These are phyloP conservation scores for Linnemannia elongata DNA, from an alignment of 192 early-diverging fungal species.

Conservation along the genomic window DNA sequence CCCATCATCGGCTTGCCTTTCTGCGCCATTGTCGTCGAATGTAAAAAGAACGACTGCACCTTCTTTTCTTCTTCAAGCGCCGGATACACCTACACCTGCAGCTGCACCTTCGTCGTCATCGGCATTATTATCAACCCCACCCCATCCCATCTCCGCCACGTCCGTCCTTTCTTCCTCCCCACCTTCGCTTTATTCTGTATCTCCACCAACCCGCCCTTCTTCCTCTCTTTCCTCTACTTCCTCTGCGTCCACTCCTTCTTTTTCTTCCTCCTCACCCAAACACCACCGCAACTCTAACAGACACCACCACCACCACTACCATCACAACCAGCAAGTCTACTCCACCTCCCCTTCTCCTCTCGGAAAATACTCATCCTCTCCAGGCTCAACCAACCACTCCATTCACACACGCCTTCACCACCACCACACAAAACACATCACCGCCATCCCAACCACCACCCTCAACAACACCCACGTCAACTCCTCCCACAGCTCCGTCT, in stretches of 20 bases:
- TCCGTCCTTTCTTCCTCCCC: conserved; percentile 2
- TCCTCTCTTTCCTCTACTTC: not conserved
- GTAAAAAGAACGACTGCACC: not conserved
- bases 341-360: not conserved
- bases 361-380: conserved; percentile 1
- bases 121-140: conserved; percentile 1
- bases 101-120: not conserved
- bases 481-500: not conserved
- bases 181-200: not conserved
- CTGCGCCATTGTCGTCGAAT: conserved; percentile 8
- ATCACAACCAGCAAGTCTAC: not conserved
- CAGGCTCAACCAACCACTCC: not conserved
- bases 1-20: not conserved
- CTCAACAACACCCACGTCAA: conserved; percentile 6
- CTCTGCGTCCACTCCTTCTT: not conserved
- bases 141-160: not conserved
- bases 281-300: not conserved
- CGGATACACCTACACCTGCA: conserved; percentile 11
- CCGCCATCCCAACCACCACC: conserved; percentile 11
- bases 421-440: conserved; percentile 30
- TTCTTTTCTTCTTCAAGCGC: not conserved
- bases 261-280: not conserved
- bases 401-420: conserved; percentile 11
- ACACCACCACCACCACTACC: conserved; percentile 8
- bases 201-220: not conserved